Base-by-base conservation (phyloP, 192 early-diverging fungal genomes). In the Umbelopsis ramanniana region DNA sequence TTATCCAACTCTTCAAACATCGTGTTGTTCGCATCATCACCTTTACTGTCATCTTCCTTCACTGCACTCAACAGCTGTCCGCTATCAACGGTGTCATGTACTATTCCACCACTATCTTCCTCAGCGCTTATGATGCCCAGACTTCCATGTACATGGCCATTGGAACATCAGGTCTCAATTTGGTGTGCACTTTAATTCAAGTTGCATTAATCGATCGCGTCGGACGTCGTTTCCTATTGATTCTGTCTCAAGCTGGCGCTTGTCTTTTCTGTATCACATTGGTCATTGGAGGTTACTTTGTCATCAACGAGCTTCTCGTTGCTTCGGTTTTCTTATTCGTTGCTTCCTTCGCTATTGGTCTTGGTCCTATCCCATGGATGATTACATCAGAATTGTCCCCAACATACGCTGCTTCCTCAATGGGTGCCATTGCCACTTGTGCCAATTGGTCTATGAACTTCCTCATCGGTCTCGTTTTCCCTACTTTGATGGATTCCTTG, bases 21-120 rank as follows among this genome's bases (percentile, higher is more conserved):
- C 69, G 84, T 70, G 84, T 87, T 46, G 77, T 93, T 67, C 81
- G 87, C 9, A 76, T 80, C 46, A 87, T 91, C 54, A 84, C 94
- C 0, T 12, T 93, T 19, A 85, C 85, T 38, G 89, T 89, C 46
- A 78, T 93, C 17, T 76, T 84, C 4, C 68, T 94, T 11, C 92
- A 94, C 79, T 81, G 92, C 22, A 78, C 87, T 70, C 95, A 96
- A 77, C 95, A 96, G 80, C 83, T 95, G 23, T 88, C 87, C 47
- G 95, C 93, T 54, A 94, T 96, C 76, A 94, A 94, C 76, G 93
- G 90, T 14, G 87, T 94, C 46, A 91, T 94, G 69, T 94, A 91
- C 81, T 96, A 94, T 76, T 91, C 88, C n/a, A 93, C 95, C 8
- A 88, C 88, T n/a, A 93, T 95, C 55, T 91, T 95, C 83, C 83